Evolutionary conservation across 345 rosid species (phyloP), one percentile per base, ranked within the genome.

Genomic region (Eucalyptus urophylla): DNA sequence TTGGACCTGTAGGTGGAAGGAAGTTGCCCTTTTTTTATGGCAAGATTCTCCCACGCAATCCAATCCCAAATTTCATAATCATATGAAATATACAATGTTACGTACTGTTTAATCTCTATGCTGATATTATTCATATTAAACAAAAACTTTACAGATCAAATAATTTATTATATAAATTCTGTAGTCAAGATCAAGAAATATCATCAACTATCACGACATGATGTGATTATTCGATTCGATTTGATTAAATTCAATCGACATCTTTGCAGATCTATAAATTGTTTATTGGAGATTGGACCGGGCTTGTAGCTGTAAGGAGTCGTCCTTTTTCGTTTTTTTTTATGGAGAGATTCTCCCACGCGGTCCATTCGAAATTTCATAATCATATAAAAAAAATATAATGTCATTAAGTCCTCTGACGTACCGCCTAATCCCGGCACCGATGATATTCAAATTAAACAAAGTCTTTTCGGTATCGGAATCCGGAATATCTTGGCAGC

Each of bases 21-120:
- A 22, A 4, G 45, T 72, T 11, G 81, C 27, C 14, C 44, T 2
- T 72, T 1, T 33, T 37, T 8, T 11, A 76, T 11, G 29, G 47
- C 29, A 8, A 40, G 47, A 76, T 76, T 40, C 83, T 40, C 83
- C 16, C 83, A 76, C 47, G 47, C 29, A 14, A 45, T 76, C 27
- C 29, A 21, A 40, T 22, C 27, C 24, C 27, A 6, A 76, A 40
- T 5, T 21, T 65, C 8, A 65, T 65, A 16, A 76, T 19, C 27
- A 22, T 21, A 40, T 6, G 12, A 27, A 14, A 62, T 9, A 8
- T 33, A 9, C 0, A 21, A 10, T 31, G 12, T 19, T 19, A 33
- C 25, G 45, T 33, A 17, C 3, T 12, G 8, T 24, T 12, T 3
- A 21, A 8, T 19, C 0, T 8, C 58, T 8, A 21, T 2, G 0